phyloP scores from a whole-genome alignment of 1,284 basidiomycete species.

The Heterobasidion annosum region DNA sequence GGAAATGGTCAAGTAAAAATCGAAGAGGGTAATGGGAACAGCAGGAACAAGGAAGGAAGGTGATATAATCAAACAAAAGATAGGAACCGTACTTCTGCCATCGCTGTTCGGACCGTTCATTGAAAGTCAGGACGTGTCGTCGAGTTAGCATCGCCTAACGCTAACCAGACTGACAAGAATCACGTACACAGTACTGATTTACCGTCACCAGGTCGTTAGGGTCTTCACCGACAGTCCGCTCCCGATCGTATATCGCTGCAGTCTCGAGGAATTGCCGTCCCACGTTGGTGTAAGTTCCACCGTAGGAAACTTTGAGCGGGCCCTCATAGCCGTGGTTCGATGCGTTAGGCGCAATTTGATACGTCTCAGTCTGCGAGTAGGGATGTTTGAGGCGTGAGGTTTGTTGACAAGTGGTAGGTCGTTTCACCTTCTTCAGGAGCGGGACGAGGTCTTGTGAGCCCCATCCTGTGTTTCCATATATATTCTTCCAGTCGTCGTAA shows the following conservation, averaged over 20 bases:
- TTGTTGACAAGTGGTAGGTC: not conserved
- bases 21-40: too few relatives aligned
- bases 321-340: constrained; percentile 42
- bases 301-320: constrained; percentile 41
- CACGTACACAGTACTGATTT: constrained; percentile 37
- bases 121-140: not conserved
- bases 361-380: constrained; percentile 38
- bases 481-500: constrained; percentile 42
- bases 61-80: not conserved
- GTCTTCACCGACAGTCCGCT: constrained; percentile 25
- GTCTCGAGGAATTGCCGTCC: constrained; percentile 38
- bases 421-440: constrained; percentile 36
- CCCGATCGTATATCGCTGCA: constrained; percentile 33
- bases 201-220: constrained; percentile 29
- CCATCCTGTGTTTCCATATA: constrained; percentile 44
- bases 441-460: constrained; percentile 40
- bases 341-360: constrained; percentile 22
- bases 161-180: not conserved
- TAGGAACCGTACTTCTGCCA: constrained; percentile 24
- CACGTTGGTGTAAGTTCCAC: constrained; percentile 25
- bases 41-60: not conserved
- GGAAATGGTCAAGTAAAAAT: too few relatives aligned
- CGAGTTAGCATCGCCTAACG: not conserved
- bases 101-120: constrained; percentile 15
- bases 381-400: not conserved